phyloP scores from a whole-genome alignment of 331 rosid genomes.

The Acacia pycnantha region DNA sequence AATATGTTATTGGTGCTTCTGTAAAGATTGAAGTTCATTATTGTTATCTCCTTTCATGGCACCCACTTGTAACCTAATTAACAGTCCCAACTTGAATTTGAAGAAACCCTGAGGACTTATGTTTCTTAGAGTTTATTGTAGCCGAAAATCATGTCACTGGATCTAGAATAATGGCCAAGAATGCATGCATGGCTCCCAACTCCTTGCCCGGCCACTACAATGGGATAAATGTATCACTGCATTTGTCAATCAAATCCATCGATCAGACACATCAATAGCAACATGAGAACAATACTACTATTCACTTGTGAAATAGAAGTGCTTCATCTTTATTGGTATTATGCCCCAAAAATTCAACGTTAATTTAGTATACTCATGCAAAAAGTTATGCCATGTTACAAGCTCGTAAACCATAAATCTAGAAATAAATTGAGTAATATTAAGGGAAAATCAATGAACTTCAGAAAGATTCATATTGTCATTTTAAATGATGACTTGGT shows the following conservation, averaged over 20 bases:
- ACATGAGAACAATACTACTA: neutral
- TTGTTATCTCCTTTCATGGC: constrained; percentile 81
- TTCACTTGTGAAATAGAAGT: neutral
- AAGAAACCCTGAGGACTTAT: constrained; percentile 52
- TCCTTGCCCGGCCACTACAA: constrained; percentile 73
- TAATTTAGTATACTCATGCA: neutral
- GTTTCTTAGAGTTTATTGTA: constrained; percentile 84
- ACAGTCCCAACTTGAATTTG: constrained; percentile 76
- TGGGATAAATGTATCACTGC: constrained; percentile 17
- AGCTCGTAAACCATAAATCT: constrained; percentile 6
- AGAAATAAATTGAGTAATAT: neutral
- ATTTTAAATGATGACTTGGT: too few species aligned
- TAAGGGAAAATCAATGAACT: neutral
- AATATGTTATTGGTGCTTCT: constrained; percentile 73
- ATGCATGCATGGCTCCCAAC: constrained; percentile 68
- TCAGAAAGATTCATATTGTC: too few species aligned
- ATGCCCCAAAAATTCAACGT: constrained; percentile 16
- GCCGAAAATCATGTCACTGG: constrained; percentile 89
- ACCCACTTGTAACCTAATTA: constrained; percentile 96
- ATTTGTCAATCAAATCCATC: constrained; percentile 24
- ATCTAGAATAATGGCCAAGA: constrained; percentile 80
- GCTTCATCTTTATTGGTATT: neutral
- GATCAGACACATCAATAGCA: neutral
- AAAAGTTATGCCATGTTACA: neutral
- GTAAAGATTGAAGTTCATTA: constrained; percentile 77